Conservation (phyloP, 768 basidiomycete genomes). For the Tricholomella constricta region DNA sequence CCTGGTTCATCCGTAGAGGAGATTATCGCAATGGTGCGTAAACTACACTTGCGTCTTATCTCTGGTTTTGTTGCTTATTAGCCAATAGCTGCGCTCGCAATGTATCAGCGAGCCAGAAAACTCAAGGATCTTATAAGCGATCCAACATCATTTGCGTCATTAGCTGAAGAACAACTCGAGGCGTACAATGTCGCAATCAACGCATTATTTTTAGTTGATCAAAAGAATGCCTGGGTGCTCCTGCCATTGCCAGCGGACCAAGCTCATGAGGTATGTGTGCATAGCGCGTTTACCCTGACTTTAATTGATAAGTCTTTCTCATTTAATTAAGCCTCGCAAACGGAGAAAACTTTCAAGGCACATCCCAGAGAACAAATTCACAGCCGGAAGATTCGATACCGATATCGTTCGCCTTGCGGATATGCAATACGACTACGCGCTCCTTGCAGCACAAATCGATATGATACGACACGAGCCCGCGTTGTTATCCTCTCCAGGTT, state of each 20-base stretch:
- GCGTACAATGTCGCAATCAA: conserved; percentile 89
- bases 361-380: conserved; percentile 76
- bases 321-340: conserved; percentile 56
- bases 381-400: conserved; percentile 61
- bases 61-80: conserved; percentile 12
- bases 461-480: conserved; percentile 69
- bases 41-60: conserved; percentile 17
- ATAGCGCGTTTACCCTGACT: conserved; percentile 18
- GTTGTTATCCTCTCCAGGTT: conserved; percentile 66
- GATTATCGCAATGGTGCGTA: conserved; percentile 89
- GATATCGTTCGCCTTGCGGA: conserved; percentile 82
- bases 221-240: conserved; percentile 81
- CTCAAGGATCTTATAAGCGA: conserved; percentile 58
- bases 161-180: conserved; percentile 72
- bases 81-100: conserved; percentile 76
- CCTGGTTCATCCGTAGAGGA: conserved; percentile 85
- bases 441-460: conserved; percentile 78
- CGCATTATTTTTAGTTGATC: conserved; percentile 79
- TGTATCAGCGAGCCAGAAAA: conserved; percentile 91
- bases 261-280: conserved; percentile 54
- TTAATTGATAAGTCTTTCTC: conserved; percentile 14
- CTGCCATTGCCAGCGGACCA: conserved; percentile 56
- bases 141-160: conserved; percentile 38
- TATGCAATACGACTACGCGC: conserved; percentile 74
- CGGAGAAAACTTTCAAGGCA: conserved; percentile 70